A percentile compares a stretch with the other conserved stretches of the same genome.
These are phyloP conservation scores for Colletotrichum sublineola DNA, from an alignment of 2,329 filamentous ascomycete genomes.

Conservation along the genomic window DNA sequence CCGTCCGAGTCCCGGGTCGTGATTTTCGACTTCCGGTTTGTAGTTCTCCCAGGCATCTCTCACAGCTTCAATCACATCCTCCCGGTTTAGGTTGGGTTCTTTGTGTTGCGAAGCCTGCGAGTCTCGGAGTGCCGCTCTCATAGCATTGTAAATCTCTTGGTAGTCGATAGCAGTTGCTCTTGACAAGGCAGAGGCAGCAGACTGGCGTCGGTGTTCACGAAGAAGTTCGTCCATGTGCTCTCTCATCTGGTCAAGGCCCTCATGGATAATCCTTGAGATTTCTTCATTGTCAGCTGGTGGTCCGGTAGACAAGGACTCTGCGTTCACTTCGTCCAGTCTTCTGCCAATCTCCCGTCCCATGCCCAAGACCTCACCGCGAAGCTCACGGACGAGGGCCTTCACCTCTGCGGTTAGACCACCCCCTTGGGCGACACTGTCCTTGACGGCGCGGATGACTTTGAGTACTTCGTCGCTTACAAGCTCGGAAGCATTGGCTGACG, in stretches of 20 bases:
- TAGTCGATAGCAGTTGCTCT: slow-evolving; percentile 76
- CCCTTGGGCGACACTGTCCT: slow-evolving; percentile 89
- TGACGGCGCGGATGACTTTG: slow-evolving; percentile 86
- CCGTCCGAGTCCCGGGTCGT: slow-evolving; percentile 89
- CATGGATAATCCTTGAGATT: slow-evolving; percentile 81
- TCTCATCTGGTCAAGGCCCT: slow-evolving; percentile 85
- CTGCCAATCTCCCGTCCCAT: slow-evolving; percentile 94
- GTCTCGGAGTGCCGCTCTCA: slow-evolving; percentile 80
- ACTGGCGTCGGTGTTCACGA: slow-evolving; percentile 79
- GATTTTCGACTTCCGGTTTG: slow-evolving; percentile 91
- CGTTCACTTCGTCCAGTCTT: slow-evolving; percentile 79
- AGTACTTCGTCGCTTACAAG: slow-evolving; percentile 83
- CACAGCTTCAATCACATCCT: slow-evolving; percentile 89
- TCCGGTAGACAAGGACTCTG: slow-evolving; percentile 48
- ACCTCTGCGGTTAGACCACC: slow-evolving; percentile 93
- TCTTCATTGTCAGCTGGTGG: slow-evolving; percentile 73
- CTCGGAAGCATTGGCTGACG: slow-evolving; percentile 62
- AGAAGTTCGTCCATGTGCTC: slow-evolving; percentile 86
- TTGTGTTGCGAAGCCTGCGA: slow-evolving; percentile 63
- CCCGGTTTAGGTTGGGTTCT: slow-evolving; percentile 73
- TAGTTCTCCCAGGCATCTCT: slow-evolving; percentile 94
- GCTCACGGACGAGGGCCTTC: slow-evolving; percentile 88
- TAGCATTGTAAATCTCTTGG: slow-evolving; percentile 86
- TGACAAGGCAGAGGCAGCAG: slow-evolving; percentile 72
- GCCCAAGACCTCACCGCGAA: slow-evolving; percentile 91